Conservation (phyloP, 176 grass and related monocot genomes). For the Hordeum vulgare region DNA sequence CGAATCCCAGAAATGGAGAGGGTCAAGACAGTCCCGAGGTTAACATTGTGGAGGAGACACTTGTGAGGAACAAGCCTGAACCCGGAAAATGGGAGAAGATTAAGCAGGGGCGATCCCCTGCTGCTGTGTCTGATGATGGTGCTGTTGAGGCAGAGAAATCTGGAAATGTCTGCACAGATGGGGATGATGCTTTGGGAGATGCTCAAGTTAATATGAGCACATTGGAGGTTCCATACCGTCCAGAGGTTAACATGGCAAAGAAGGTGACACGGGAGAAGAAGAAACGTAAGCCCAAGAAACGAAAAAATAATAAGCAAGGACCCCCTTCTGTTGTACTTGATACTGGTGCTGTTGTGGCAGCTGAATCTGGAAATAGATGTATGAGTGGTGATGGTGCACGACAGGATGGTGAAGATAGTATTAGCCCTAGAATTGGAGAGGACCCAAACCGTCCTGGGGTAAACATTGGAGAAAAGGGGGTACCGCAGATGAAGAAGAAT, state of each 20-base stretch:
- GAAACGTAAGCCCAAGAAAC: neutral
- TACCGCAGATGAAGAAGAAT: neutral
- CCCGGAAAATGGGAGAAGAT: slow-evolving; percentile 6
- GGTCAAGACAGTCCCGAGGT: neutral
- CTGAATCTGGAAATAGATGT: neutral
- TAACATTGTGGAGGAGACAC: neutral
- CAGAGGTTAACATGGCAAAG: neutral
- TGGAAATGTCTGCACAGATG: slow-evolving; percentile 4
- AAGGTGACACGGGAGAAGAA: neutral
- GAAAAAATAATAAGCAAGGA: slow-evolving; percentile 8
- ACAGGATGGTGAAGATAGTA: neutral
- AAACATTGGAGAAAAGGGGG: neutral
- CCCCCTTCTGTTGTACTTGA: neutral
- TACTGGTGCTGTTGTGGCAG: neutral
- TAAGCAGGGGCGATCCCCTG: neutral
- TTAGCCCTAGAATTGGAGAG: neutral
- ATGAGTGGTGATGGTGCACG: neutral
- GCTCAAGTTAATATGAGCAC: slow-evolving; percentile 5
- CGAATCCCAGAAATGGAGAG: neutral
- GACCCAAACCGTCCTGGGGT: neutral
- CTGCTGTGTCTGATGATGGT: neutral
- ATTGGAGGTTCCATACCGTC: neutral
- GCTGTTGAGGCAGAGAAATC: neutral
- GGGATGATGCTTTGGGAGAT: neutral
- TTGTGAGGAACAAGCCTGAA: neutral